A percentile compares a stretch with the other conserved stretches of the same genome.
phyloP scores from a whole-genome alignment of 2,329 filamentous ascomycete species.

The Grosmannia clavigera region DNA sequence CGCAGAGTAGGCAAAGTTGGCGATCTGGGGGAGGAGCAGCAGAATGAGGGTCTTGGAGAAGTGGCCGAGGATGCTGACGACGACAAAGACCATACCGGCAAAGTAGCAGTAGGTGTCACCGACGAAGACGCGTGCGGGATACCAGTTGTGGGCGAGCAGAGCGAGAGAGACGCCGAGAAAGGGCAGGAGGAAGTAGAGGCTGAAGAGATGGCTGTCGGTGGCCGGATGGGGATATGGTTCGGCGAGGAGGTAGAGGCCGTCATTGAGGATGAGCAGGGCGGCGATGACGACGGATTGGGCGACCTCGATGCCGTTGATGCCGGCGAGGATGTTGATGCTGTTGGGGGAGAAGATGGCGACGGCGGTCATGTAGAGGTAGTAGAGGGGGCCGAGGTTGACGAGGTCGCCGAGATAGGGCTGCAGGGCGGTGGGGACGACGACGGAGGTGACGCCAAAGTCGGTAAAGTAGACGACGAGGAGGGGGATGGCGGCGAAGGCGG shows the following conservation, averaged over 20 bases:
- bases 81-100: conserved; percentile 96
- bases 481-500: conserved; percentile 83
- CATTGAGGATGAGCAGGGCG: conserved; percentile 71
- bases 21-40: conserved; percentile 82
- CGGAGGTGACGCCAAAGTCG: conserved; percentile 92
- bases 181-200: conserved; percentile 83
- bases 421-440: conserved; percentile 79
- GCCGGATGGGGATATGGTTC: conserved; percentile 69
- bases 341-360: conserved; percentile 97
- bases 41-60: conserved; percentile 95
- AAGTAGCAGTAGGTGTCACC: conserved; percentile 99
- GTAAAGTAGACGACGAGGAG: conserved; percentile 95
- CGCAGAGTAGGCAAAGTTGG: conserved; percentile 90
- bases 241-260: conserved; percentile 66
- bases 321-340: conserved; percentile 98
- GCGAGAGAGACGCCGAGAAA: conserved; percentile 88
- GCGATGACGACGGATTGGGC: conserved; percentile 88
- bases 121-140: conserved; percentile 86
- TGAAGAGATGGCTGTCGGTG: conserved; percentile 91
- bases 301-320: conserved; percentile 98
- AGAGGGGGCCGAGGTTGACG: conserved; percentile 68
- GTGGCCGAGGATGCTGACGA: conserved; percentile 91
- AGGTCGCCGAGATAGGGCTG: conserved; percentile 73
- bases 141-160: conserved; percentile 87
- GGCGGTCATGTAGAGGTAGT: conserved; percentile 95